Evolutionary conservation across 345 rosid genomes (phyloP).

Genomic region (Gossypium arboreum): DNA sequence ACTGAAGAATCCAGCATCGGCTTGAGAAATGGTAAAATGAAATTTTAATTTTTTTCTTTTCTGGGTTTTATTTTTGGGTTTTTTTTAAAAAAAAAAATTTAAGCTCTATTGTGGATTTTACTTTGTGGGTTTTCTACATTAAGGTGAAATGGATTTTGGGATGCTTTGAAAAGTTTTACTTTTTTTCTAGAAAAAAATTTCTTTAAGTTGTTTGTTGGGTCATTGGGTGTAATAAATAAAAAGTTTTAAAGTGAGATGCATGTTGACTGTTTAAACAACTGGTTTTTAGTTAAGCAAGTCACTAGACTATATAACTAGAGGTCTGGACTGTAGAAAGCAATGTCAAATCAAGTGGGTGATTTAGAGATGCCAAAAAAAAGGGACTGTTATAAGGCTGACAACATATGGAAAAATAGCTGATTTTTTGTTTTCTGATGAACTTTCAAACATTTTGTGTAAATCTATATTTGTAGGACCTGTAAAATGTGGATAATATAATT

Average conservation of each 20-base stretch:
- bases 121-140: not conserved
- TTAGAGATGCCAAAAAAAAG: not conserved
- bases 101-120: not conserved
- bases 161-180: not conserved
- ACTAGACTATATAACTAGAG: not conserved
- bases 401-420: not conserved
- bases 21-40: constrained; percentile 41
- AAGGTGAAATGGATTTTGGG: not conserved
- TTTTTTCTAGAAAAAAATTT: not conserved
- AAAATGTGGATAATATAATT: not conserved
- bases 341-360: too few species aligned
- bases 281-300: not conserved
- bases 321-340: too few species aligned
- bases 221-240: not conserved
- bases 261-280: not conserved
- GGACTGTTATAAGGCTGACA: not conserved
- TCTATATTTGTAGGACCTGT: not conserved
- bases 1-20: constrained; percentile 60
- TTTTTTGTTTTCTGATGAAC: not conserved
- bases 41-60: not conserved
- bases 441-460: not conserved
- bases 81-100: not conserved
- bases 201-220: not conserved
- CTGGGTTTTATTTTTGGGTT: not conserved
- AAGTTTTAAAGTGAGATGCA: not conserved